Evolutionary conservation across 2,329 filamentous ascomycete genomes (phyloP).

Genomic region (Cylindrodendrum hubeiense): DNA sequence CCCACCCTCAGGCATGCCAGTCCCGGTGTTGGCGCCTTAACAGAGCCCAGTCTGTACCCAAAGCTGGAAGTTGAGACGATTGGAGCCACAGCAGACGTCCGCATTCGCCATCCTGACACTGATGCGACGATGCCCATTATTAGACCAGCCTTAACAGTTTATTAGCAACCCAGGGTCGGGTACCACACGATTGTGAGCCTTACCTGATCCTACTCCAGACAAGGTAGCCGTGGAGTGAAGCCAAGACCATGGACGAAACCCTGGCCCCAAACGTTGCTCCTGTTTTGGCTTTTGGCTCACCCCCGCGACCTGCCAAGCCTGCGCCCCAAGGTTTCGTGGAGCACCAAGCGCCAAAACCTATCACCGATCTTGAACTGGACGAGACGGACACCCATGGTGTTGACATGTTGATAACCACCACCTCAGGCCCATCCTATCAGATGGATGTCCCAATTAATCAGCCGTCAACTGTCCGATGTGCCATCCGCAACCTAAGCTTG

Average conservation of each 20-base stretch:
- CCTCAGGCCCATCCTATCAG: conserved; percentile 4
- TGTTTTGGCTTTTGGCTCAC: conserved; percentile 20
- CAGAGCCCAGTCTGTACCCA: conserved; percentile 24
- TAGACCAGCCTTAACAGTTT: conserved; percentile 19
- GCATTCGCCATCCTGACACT: conserved; percentile 20
- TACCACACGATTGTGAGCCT: conserved; percentile 16
- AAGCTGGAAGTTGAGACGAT: conserved; percentile 16
- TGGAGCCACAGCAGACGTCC: conserved; percentile 22
- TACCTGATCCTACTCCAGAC: conserved; percentile 13
- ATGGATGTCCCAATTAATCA: neutral
- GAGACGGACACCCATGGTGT: conserved; percentile 9
- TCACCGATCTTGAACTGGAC: conserved; percentile 11
- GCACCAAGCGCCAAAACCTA: conserved; percentile 11
- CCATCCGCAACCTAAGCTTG: neutral
- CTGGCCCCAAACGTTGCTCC: conserved; percentile 22
- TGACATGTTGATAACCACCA: conserved; percentile 13
- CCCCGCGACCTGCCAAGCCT: conserved; percentile 17
- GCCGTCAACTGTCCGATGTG: neutral
- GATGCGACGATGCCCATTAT: conserved; percentile 20
- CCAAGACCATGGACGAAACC: conserved; percentile 19
- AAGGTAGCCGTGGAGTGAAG: conserved; percentile 11
- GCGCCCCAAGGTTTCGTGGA: conserved; percentile 15
- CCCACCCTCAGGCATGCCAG: conserved; percentile 17
- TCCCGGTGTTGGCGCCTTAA: conserved; percentile 25
- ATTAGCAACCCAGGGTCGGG: conserved; percentile 7